phyloP scores from a whole-genome alignment of 75 land plant species.

The Pinus albicaulis region DNA sequence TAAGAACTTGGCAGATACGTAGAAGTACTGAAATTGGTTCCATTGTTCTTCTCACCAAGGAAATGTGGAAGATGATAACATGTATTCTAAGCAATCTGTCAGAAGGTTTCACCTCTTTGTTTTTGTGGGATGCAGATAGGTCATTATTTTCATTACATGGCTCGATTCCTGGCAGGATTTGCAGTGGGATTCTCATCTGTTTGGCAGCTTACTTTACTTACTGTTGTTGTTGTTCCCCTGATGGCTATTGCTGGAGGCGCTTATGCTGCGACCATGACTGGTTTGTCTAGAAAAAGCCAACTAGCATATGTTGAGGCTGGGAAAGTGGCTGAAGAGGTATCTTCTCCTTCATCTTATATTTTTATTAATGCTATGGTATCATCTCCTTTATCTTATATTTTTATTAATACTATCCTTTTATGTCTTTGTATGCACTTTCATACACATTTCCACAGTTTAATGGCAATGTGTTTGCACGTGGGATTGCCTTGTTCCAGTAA shows the following conservation, averaged over 20 bases:
- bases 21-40: conserved; percentile 7
- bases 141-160: conserved; percentile 50
- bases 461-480: background rate
- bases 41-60: background rate
- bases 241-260: conserved; percentile 65
- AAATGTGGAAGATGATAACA: conserved; percentile 4
- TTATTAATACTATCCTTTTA: background rate
- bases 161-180: conserved; percentile 62
- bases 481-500: background rate
- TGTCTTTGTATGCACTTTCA: background rate
- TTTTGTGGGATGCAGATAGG: conserved; percentile 46
- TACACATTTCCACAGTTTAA: background rate
- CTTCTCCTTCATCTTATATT: background rate
- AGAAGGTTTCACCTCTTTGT: background rate
- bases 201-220: conserved; percentile 72
- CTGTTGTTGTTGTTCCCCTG: conserved; percentile 63
- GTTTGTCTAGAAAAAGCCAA: conserved; percentile 48
- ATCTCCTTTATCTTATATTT: background rate
- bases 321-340: conserved; percentile 69
- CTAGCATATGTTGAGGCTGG: conserved; percentile 69
- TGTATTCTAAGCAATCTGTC: background rate
- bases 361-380: conserved; percentile 21
- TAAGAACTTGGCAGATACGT: background rate
- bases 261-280: conserved; percentile 48
- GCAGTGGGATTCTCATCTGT: conserved; percentile 62